Percentiles rank a stretch among this genome's conserved stretches.
phyloP scores from a whole-genome alignment of 805 yeast genomes.

The Lipomyces anomalus region DNA sequence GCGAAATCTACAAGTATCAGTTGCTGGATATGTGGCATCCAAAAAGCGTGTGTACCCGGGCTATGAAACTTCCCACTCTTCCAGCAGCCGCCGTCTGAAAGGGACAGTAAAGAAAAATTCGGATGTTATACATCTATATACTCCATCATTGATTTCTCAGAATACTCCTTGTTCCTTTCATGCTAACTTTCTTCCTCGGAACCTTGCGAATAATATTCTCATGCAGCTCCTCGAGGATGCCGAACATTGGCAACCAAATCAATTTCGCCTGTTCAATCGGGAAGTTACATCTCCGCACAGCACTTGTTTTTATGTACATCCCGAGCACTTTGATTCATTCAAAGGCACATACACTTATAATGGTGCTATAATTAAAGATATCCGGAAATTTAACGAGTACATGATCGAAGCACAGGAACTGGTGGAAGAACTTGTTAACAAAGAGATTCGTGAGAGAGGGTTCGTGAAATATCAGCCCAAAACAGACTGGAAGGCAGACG shows the following conservation, averaged over 20 bases:
- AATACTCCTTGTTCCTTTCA: constrained; percentile 47
- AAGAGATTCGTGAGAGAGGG: constrained; percentile 33
- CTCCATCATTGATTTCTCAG: constrained; percentile 45
- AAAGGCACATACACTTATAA: constrained; percentile 32
- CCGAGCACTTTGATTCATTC: constrained; percentile 22
- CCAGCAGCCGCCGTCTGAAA: too few relatives aligned
- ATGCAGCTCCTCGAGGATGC: constrained; percentile 40
- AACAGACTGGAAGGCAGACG: constrained; percentile 47
- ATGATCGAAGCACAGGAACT: constrained; percentile 39
- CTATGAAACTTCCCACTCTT: too few relatives aligned
- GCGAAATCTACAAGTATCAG: too few relatives aligned
- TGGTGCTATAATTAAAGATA: constrained; percentile 36
- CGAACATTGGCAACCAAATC: constrained; percentile 37
- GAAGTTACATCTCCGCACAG: constrained; percentile 55
- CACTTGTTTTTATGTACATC: constrained; percentile 37
- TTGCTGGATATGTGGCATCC: too few relatives aligned
- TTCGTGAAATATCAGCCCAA: constrained; percentile 38
- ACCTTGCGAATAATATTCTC: constrained; percentile 44
- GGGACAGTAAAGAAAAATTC: too few relatives aligned
- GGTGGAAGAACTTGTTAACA: constrained; percentile 40
- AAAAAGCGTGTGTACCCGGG: too few relatives aligned
- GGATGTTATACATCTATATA: constrained; percentile 41
- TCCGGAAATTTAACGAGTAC: constrained; percentile 37
- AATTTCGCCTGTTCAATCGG: constrained; percentile 60
- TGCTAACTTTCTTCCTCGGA: constrained; percentile 47